Base-by-base conservation (phyloP, 306 rosid species). In the Rubus idaeus region DNA sequence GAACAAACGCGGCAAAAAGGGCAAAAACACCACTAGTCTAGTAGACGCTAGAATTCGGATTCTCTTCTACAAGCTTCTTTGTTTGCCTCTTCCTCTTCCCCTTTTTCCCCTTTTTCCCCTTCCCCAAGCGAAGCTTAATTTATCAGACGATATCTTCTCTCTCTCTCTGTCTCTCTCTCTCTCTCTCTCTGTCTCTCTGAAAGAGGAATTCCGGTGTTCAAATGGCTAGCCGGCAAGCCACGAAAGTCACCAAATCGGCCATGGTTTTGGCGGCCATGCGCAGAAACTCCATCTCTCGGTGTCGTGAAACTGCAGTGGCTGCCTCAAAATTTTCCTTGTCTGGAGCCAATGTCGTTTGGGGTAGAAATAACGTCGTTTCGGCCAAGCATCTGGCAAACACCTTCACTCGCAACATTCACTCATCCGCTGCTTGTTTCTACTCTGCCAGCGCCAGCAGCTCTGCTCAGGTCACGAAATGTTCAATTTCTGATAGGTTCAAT, bases 191-290 rank as follows among this genome's bases (percentile, higher is more conserved):
- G 0, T 23, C 26, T 23, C 26, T 23, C 26, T 23, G 26, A 23
- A 23, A 23, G 26, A 23, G 26, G 26, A 23, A 23, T 16, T n/a
- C 18, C 47, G 0, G 50, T 8, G 23, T 39, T 58, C 75, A 50
- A 35, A 95, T 95, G 96, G 93, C 90, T 18, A 83, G 85, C 70
- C 83, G 96, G 87, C 87, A 83, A 83, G 87, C 86, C 37, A 73
- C 94, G 10, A 82, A 62, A 68, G 88, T 94, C 44, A 79, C 86
- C 74, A 84, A 83, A 79, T 79, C 90, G 44, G 77, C 85, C 50
- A 12, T 88, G 55, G 78, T 84, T 55, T 14, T 88, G 67, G 83
- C 89, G 26, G 83, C 80, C 86, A 68, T 83, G 71, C 78, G 73
- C 12, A 66, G 45, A 64, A 47, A 10, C 62, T 49, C 84, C 52